phyloP scores from a whole-genome alignment of 345 rosid genomes.

The Ceriops tagal region DNA sequence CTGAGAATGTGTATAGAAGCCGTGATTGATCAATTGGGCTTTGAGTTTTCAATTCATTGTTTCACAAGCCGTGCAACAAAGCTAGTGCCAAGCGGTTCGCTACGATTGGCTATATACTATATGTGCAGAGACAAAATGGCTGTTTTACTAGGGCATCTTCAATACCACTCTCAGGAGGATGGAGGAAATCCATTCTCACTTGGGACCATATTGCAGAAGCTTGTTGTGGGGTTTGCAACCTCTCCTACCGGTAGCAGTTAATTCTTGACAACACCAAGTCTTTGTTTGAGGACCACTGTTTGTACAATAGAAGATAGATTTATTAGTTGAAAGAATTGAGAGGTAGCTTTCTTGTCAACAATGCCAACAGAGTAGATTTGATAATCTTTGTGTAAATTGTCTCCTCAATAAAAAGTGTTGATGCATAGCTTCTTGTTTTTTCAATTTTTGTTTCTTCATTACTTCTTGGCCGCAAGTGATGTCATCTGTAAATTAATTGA shows the following conservation, averaged over 20 bases:
- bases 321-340: slow-evolving; percentile 23
- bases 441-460: too few relatives aligned
- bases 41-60: slow-evolving; percentile 19
- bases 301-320: slow-evolving; percentile 15
- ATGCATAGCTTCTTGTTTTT: neutral
- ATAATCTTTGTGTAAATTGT: slow-evolving; percentile 23
- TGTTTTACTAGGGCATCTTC: slow-evolving; percentile 14
- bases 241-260: slow-evolving; percentile 9
- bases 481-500: too few relatives aligned
- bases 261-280: neutral
- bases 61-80: neutral
- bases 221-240: neutral
- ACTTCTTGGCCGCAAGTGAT: too few relatives aligned
- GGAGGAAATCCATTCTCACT: slow-evolving; percentile 12
- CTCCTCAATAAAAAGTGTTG: slow-evolving; percentile 16
- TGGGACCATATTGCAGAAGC: slow-evolving; percentile 10
- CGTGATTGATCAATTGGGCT: slow-evolving; percentile 19
- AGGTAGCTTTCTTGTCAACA: slow-evolving; percentile 22
- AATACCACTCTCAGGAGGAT: neutral
- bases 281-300: neutral
- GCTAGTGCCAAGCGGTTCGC: slow-evolving; percentile 3
- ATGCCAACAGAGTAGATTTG: slow-evolving; percentile 6
- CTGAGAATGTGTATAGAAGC: slow-evolving; percentile 21
- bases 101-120: neutral
- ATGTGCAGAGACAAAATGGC: slow-evolving; percentile 22